Base-by-base conservation (phyloP, 2,329 filamentous ascomycete genomes). In the Pseudohalonectria lignicola region DNA sequence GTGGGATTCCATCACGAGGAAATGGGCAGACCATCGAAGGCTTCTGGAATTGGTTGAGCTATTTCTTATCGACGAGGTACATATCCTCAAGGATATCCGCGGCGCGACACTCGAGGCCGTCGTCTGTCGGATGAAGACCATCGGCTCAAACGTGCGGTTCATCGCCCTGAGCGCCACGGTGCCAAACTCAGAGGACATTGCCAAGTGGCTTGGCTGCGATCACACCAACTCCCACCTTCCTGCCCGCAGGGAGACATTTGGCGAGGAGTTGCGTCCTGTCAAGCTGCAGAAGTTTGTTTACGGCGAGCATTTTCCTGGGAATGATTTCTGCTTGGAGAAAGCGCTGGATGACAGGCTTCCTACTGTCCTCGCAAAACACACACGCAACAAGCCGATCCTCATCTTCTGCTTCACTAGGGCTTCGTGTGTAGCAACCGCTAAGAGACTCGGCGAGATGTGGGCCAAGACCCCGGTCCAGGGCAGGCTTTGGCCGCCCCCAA, bases 1-100 rank as follows among this genome's bases (percentile, higher is more conserved):
- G 52, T 93, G 86, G 86, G 86, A 94, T 53, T 90, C 84, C 42
- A 79, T 92, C 54, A 93, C 86, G 1, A 70, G 86, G 15, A 88
- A 86, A 52, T 93, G 86, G 86, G 77, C 79, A 47, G 86, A 93
- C 48, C 82, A 93, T 49, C 70, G 71, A 37, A 82, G 70, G 45
- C 62, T 93, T 15, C 75, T 93, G 57, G 73, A 80, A 41, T 67
- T 88, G 44, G 74, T 93, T 33, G 83, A 81, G 43, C 62, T 94
- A 0, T 86, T 92, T 44, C 68, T 94, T 16, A 87, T 94, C 40
- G 86, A 94, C 48, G 86, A 94, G 52, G 84, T 93, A 0, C 86
- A 94, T 47, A 86, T 92, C 26, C 66, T 94, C 38, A 90, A 86
- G 49, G 85, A 92, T 49, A 61, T 69, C 4, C 76, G 86, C 18